Evolutionary conservation across 1,284 basidiomycete species (phyloP), one percentile per base, ranked within the genome.

Genomic region (Vanrija sp.): DNA sequence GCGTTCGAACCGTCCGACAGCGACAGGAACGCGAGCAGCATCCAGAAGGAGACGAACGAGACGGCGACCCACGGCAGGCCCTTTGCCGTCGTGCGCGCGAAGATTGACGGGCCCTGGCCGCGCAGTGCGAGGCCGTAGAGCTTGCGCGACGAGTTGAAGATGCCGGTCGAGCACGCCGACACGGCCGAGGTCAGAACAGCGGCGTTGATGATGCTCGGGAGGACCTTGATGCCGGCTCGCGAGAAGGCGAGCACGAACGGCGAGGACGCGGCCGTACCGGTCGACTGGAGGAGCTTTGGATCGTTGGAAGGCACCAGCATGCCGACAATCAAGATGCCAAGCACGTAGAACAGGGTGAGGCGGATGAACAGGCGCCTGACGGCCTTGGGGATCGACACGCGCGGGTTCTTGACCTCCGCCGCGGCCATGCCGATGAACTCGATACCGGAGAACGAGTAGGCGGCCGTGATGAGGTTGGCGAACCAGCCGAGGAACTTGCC

Each of bases 191-290:
- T 87, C 51, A 94, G 75, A 15, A 95, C 80, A 62, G 82, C 84
- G 6, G 89, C 89, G 71, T 95, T 95, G 76, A 93, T 89, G 61
- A 92, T 82, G 44, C 80, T 81, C 1, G 88, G 88, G 3, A 89
- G 75, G 3, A 77, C 79, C 61, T 81, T 82, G 71, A 90, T 89
- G n/a, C 86, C 84, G 0, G 86, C 84, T 22, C 78, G 80, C 57
- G 81, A 67, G 67, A 86, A 75, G 60, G 87, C 87, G 59, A 61
- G 44, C 24, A 66, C 64, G 69, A 88, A 89, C 0, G 87, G 87
- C 9, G 85, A 87, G 2, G 82, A 82, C 3, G 83, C 83, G 27
- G 87, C 87, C 6, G 81, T 84, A 10, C 82, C 81, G 43, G 66
- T 69, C 39, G 64, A 70, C 45, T 86, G 77, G 55, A 82, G 75